Evolutionary conservation across 106 monocot genomes (phyloP), one percentile per base, ranked within the genome.

Genomic region (Dioscorea zingiberensis): DNA sequence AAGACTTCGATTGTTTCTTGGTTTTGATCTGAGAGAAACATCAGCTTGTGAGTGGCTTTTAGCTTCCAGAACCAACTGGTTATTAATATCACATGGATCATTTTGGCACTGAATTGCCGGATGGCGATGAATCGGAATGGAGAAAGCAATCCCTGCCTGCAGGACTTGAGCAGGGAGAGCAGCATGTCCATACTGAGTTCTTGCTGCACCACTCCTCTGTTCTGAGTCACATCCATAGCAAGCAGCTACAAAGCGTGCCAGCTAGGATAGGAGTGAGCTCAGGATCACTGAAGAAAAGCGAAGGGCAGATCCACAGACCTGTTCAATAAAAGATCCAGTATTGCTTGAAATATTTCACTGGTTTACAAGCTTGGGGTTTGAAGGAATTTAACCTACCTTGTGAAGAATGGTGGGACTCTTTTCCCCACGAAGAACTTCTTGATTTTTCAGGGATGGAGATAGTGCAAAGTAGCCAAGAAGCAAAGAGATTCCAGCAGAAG

Each of bases 221-320:
- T 95, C 71, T 95, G 94, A 11, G n/a, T 91, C 94, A 69, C 76
- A 83, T 0, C 91, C 95, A 83, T 83, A 95, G 62, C 95, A 95
- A 18, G 88, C 80, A 56, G 95, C 82, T 48, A 88, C 73, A 29
- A 29, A 95, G 74, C 1, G 91, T 91, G 61, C 85, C 72, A 18
- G 88, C 95, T 58, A 95, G 73, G 45, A 91, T 88, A 13, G 95
- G 95, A 15, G 74, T 88, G 66, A 95, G 67, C 62, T 95, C 91
- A 2, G 95, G 88, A 71, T 91, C 95, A 53, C 91, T 95, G 77
- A 91, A 95, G 88, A 95, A 91, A 44, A 77, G n/a, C 85, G 56
- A 95, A 95, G 19, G 95, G 95, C 25, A 95, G 78, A 76, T 95
- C n/a, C 95, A 30, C 95, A 95, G 18, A 95, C 76, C 95, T 95